A percentile compares a stretch with the other conserved stretches of the same genome.
Conservation (phyloP, 208 protist genomes). For the Herpetomonas samuelpessoai region DNA sequence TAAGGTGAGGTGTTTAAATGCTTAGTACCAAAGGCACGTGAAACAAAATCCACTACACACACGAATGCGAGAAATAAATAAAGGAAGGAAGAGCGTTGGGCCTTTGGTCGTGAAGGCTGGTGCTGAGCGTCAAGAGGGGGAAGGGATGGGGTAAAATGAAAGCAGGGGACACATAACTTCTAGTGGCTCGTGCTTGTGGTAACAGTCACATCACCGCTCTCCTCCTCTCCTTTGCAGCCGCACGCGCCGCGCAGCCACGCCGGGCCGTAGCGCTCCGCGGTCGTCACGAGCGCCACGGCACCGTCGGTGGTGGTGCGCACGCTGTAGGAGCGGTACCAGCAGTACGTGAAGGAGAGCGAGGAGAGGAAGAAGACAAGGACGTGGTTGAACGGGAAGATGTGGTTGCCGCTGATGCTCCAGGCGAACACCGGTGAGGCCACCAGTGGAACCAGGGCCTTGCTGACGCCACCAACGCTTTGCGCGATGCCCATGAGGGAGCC, state of each 20-base stretch:
- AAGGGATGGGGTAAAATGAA: too few relatives aligned
- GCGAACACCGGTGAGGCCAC: constrained; percentile 41
- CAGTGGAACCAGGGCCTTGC: constrained; percentile 37
- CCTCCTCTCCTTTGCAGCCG: too few relatives aligned
- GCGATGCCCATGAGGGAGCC: constrained; percentile 63
- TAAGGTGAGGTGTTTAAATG: too few relatives aligned
- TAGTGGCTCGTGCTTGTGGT: too few relatives aligned
- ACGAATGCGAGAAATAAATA: too few relatives aligned
- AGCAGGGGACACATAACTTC: too few relatives aligned
- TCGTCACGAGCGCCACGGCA: constrained; percentile 12
- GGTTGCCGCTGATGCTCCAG: constrained; percentile 40
- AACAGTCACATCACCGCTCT: too few relatives aligned
- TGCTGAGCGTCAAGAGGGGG: too few relatives aligned
- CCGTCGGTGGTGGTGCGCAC: constrained; percentile 17
- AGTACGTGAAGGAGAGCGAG: constrained; percentile 4
- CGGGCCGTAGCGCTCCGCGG: not conserved
- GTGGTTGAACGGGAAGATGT: constrained; percentile 50
- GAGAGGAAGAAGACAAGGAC: constrained; percentile 50
- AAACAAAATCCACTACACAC: too few relatives aligned
- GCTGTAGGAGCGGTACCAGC: constrained; percentile 29
- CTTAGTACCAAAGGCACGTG: too few relatives aligned
- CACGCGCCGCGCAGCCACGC: not conserved
- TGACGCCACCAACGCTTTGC: constrained; percentile 43
- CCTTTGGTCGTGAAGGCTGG: too few relatives aligned
- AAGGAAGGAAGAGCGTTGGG: too few relatives aligned